These are phyloP conservation scores for Stereocaulon alpinum DNA, from an alignment of 495 filamentous ascomycete species.

Conservation along the genomic window DNA sequence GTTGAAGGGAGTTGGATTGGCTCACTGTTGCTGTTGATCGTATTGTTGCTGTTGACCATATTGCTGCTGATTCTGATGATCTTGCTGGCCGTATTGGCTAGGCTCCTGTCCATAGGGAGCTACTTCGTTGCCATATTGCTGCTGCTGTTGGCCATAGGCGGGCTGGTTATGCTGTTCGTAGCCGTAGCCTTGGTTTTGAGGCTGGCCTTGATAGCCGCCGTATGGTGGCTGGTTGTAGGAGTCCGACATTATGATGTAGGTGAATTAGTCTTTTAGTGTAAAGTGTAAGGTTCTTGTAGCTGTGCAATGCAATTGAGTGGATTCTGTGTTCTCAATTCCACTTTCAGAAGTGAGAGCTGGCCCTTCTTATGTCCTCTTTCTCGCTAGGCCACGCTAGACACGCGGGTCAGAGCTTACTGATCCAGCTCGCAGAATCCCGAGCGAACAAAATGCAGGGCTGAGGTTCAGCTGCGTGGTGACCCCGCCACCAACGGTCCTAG, in stretches of 20 bases:
- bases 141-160: conserved; percentile 15
- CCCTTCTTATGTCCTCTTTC: neutral
- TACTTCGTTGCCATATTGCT: conserved; percentile 26
- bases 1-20: conserved; percentile 12
- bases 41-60: conserved; percentile 18
- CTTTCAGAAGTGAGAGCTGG: neutral
- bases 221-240: conserved; percentile 36
- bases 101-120: conserved; percentile 19
- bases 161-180: conserved; percentile 10
- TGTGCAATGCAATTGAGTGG: neutral
- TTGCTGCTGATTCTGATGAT: conserved; percentile 20
- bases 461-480: neutral
- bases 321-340: neutral
- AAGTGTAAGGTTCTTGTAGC: neutral
- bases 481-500: no score
- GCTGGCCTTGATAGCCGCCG: conserved; percentile 21
- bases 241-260: conserved; percentile 31
- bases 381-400: neutral
- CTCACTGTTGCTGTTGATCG: no score
- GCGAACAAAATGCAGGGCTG: neutral
- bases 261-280: neutral
- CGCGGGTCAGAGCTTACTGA: conserved; percentile 1
- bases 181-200: conserved; percentile 23
- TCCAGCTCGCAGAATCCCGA: neutral
- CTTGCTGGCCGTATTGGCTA: conserved; percentile 4